A percentile compares a stretch with the other conserved stretches of the same genome.
phyloP scores from a whole-genome alignment of 192 early-diverging fungal genomes.

The Backusella luteola region DNA sequence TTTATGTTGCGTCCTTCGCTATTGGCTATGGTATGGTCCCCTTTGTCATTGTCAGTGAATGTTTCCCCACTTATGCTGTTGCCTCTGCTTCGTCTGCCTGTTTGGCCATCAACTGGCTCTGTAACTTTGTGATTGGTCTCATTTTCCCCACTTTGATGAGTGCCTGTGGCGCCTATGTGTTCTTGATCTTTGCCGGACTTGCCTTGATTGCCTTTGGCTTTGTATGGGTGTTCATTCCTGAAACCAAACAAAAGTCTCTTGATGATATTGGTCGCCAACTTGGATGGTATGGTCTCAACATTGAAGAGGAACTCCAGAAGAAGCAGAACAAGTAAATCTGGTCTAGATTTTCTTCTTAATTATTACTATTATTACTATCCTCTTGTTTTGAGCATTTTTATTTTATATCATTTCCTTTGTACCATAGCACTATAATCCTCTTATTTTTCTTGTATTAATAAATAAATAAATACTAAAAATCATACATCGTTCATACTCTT shows the following conservation, averaged over 20 bases:
- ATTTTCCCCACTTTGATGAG: constrained; percentile 44
- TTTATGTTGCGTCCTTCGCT: constrained; percentile 56
- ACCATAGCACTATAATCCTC: not conserved
- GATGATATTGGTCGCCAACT: constrained; percentile 56
- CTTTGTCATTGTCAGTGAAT: constrained; percentile 55
- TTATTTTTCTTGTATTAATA: too few species aligned
- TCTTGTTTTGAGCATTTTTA: not conserved
- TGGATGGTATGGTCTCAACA: constrained; percentile 28
- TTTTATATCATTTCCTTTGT: not conserved
- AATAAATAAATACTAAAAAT: not conserved
- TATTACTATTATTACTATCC: not conserved
- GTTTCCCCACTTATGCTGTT: constrained; percentile 52
- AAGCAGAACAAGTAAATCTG: too few species aligned
- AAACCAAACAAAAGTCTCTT: constrained; percentile 54
- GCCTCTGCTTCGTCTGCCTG: constrained; percentile 46
- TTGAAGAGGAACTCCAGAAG: too few species aligned
- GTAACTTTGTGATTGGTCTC: constrained; percentile 55
- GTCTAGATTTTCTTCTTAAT: not conserved
- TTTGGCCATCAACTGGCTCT: constrained; percentile 46
- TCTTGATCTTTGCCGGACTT: constrained; percentile 52
- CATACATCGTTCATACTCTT: too few species aligned
- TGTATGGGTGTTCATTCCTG: constrained; percentile 47
- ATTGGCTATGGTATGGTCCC: constrained; percentile 58
- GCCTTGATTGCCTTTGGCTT: constrained; percentile 39
- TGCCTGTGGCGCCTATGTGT: constrained; percentile 49